Percentiles rank a stretch among this genome's conserved stretches.
phyloP scores from a whole-genome alignment of 805 yeast genomes.

The Sugiyamaella smithiae region DNA sequence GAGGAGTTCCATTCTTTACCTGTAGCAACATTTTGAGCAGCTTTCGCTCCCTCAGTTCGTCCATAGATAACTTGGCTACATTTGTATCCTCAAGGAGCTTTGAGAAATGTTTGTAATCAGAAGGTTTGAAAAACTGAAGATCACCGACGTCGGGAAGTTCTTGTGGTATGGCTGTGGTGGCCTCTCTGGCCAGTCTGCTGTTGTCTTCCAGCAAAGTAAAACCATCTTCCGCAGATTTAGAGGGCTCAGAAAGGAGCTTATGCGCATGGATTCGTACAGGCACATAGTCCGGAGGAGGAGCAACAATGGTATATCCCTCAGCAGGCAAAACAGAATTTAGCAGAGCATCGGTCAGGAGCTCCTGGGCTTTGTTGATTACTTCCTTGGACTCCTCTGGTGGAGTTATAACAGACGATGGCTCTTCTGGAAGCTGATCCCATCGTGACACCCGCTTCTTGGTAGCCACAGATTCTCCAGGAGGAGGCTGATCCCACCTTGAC shows the following conservation, averaged over 20 bases:
- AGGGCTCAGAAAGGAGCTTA: slow-evolving; percentile 34
- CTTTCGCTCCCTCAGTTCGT: slow-evolving; percentile 57
- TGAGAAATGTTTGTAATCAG: slow-evolving; percentile 70
- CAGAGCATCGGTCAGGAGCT: slow-evolving; percentile 42
- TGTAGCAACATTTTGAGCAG: slow-evolving; percentile 63
- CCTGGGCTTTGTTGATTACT: neutral
- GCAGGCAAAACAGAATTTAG: slow-evolving; percentile 51
- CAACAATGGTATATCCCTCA: slow-evolving; percentile 45
- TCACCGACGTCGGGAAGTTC: slow-evolving; percentile 66
- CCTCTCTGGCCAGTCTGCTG: slow-evolving; percentile 30
- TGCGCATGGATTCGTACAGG: slow-evolving; percentile 39
- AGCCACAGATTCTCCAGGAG: slow-evolving; percentile 9
- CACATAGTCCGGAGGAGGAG: slow-evolving; percentile 46
- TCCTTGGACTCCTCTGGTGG: slow-evolving; percentile 25
- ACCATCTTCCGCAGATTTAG: slow-evolving; percentile 28
- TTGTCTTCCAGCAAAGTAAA: slow-evolving; percentile 55
- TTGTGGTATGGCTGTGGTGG: slow-evolving; percentile 41
- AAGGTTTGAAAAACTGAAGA: slow-evolving; percentile 63
- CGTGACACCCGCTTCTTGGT: slow-evolving; percentile 28
- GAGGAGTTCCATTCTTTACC: slow-evolving; percentile 75
- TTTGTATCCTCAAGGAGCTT: slow-evolving; percentile 43
- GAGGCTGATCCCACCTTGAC: slow-evolving; percentile 35
- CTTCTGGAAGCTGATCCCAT: slow-evolving; percentile 34
- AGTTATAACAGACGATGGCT: slow-evolving; percentile 29
- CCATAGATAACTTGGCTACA: slow-evolving; percentile 41